Evolutionary conservation across 208 protist genomes (phyloP).

Genomic region (Leptomonas seymouri): DNA sequence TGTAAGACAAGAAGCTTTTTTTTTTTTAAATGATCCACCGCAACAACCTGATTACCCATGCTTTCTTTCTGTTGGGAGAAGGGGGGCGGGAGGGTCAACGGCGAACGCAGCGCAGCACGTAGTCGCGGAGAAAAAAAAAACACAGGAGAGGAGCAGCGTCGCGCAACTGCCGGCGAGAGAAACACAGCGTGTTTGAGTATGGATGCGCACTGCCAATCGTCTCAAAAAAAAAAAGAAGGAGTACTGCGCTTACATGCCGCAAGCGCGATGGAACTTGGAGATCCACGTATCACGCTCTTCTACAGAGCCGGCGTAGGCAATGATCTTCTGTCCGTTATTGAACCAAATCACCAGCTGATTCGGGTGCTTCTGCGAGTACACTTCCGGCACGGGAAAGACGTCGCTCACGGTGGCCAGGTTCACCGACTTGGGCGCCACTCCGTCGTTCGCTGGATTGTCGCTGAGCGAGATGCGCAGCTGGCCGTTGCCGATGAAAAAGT

Average conservation of each 20-base stretch:
- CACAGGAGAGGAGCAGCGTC: no score
- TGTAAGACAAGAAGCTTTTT: no score
- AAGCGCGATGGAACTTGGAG: slow-evolving; percentile 79
- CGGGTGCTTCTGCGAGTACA: slow-evolving; percentile 85
- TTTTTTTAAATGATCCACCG: no score
- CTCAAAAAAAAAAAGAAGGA: no score
- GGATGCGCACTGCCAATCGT: no score
- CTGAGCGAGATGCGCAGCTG: slow-evolving; percentile 80
- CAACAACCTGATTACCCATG: no score
- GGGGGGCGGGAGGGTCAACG: no score
- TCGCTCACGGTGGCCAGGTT: slow-evolving; percentile 80
- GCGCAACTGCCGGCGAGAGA: background rate
- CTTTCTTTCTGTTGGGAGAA: no score
- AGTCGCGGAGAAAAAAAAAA: no score
- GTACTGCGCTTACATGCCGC: no score
- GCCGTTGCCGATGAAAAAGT: slow-evolving; percentile 74
- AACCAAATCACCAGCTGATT: slow-evolving; percentile 90
- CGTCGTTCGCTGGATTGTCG: slow-evolving; percentile 77
- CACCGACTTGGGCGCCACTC: slow-evolving; percentile 70
- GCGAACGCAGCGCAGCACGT: no score
- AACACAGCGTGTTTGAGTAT: no score
- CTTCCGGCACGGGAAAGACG: slow-evolving; percentile 84
- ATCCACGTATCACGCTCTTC: slow-evolving; percentile 88
- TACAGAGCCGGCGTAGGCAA: slow-evolving; percentile 68
- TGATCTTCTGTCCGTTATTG: slow-evolving; percentile 90